These are phyloP conservation scores for Turnera subulata DNA, from an alignment of 345 rosid genomes.

Conservation along the genomic window DNA sequence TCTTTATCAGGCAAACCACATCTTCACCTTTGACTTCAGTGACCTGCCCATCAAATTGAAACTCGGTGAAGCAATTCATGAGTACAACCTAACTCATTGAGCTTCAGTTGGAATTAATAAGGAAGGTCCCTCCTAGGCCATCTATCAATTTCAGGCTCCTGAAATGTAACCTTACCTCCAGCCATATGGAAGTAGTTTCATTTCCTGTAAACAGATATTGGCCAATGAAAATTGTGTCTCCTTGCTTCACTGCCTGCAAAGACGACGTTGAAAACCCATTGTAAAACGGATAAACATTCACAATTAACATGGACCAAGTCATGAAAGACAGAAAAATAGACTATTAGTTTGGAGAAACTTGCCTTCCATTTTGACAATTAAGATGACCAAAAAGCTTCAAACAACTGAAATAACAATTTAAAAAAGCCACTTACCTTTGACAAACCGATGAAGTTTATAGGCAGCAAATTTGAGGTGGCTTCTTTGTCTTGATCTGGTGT, in stretches of 20 bases:
- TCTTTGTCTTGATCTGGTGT: conserved; percentile 59
- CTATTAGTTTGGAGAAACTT: too few relatives aligned
- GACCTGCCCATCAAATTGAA: conserved; percentile 34
- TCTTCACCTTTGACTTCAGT: conserved; percentile 52
- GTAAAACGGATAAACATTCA: too few relatives aligned
- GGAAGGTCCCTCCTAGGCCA: too few relatives aligned
- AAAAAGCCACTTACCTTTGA: conserved; percentile 33
- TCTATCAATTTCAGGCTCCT: too few relatives aligned
- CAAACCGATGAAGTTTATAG: conserved; percentile 56
- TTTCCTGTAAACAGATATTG: conserved; percentile 69
- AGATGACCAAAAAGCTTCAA: too few relatives aligned
- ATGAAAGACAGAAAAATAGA: too few relatives aligned
- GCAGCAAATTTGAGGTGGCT: conserved; percentile 55
- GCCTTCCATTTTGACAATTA: too few relatives aligned
- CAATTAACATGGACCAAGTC: too few relatives aligned
- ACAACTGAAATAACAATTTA: neutral
- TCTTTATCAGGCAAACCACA: conserved; percentile 63
- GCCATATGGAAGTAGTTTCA: conserved; percentile 69
- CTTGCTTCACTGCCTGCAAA: conserved; percentile 63
- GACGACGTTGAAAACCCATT: conserved; percentile 15
- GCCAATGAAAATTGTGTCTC: conserved; percentile 66
- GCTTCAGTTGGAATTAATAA: too few relatives aligned
- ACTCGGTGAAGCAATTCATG: conserved; percentile 3
- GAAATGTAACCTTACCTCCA: conserved; percentile 45
- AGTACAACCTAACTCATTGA: too few relatives aligned